Base-by-base conservation (phyloP, 768 basidiomycete species). In the Mycena venus region DNA sequence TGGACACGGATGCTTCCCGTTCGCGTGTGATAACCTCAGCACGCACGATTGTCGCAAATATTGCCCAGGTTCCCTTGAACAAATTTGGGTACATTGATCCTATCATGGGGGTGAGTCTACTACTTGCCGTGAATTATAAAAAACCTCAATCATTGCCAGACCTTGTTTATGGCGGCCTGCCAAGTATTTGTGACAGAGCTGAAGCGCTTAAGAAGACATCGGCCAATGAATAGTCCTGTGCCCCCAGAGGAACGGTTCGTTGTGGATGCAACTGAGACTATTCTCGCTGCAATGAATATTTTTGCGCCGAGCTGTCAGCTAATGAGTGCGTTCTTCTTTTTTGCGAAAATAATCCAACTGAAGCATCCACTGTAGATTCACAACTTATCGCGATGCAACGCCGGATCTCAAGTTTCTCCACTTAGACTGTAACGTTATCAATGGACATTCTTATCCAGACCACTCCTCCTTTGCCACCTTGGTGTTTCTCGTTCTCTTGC, bases 101-200 rank as follows among this genome's bases (percentile, higher is more conserved):
- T 11, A 75, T 77, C 19, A 69, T 70, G 66, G 75, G 75, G 40
- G 75, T 76, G 40, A 10, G 75, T 51, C 27, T 2, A 27, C 15
- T 34, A 21, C 4, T 25, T 49, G 31, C 7, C 23, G n/a, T 3
- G 4, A 27, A 32, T 15, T 47, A 27, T 27, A 27, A 2, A 4
- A 31, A 3, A 2, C 4, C n/a, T 34, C 19, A 27, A 34, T 40
- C 2, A 21, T 17, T n/a, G 5, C 15, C 32, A 76, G 75, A 72
- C 75, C 11, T 23, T 76, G 53, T 38, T 68, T 4, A 76, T 76
- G 75, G 75, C 75, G 0, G 72, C 75, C 8, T 72, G 65, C 25
- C 75, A 76, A 69, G 75, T 72, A 34, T 76, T 76, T 68, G 36
- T 76, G 29, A 38, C 66, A 10, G 75, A 76, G 58, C 27, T 76